Base-by-base conservation (phyloP, 257 asterid genomes). In the Prunella vulgaris region DNA sequence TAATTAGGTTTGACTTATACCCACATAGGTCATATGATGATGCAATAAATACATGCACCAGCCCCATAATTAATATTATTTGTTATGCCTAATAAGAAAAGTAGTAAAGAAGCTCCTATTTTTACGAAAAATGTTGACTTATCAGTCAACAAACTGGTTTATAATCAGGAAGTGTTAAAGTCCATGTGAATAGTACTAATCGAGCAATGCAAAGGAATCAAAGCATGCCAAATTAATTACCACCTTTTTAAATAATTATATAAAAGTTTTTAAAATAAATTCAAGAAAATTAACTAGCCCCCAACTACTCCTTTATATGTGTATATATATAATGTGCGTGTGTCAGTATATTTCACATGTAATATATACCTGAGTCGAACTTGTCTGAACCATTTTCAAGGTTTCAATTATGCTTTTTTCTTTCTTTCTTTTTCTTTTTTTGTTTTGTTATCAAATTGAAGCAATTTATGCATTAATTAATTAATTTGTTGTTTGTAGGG, bases 61-160 rank as follows among this genome's bases (percentile, higher is more conserved):
- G 24, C 15, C 10, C 62, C 4, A 54, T 5, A 58, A 66, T 51
- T n/a, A 21, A 40, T n/a, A n/a, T 53, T 5, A 65, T 66, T 66
- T n/a, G 21, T 60, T 67, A 0, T 21, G 65, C 64, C 32, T 54
- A 17, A 54, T 44, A 49, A 60, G 57, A 60, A 68, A 62, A 54
- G 20, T 25, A 53, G 64, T 73, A 18, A 62, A 10, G 27, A 53
- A 68, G 64, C 49, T 68, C 58, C 76, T 57, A 42, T 67, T 37
- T 66, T 37, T 68, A 46, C 12, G 22, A 30, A 62, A 52, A 52
- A 3, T 18, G 28, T 40, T 7, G 7, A 62, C 51, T 5, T 53
- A 77, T 22, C 49, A 54, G 82, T 77, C 78, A 77, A 73, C 54
- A 53, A 71, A 35, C 52, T 21, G 73, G 54, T 22, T 68, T 54